Evolutionary conservation across 2,329 filamentous ascomycete genomes (phyloP), one percentile per base, ranked within the genome.

Genomic region (Cercospora beticola): DNA sequence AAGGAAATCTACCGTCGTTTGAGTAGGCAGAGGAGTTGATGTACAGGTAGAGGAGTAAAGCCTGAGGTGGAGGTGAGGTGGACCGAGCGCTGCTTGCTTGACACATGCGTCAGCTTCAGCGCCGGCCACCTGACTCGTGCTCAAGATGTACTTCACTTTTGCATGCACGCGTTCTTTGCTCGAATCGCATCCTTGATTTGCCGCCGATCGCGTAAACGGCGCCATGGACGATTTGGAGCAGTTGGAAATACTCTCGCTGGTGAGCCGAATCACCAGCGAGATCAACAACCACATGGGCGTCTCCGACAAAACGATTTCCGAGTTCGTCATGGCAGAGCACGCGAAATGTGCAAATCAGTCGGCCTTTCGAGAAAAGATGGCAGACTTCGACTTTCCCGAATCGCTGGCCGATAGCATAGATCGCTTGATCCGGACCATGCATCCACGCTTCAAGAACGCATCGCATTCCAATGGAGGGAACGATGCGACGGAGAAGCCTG

Each of bases 301-400:
- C 75, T 91, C 88, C 78, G 94, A 99, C 82, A 97, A 97, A 81
- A 97, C 93, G 5, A 88, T 99, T 28, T 94, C 95, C 74, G 95
- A 99, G 81, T 99, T 97, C 78, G 89, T 99, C 76, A 97, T 99
- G 77, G 92, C 92, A 70, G 91, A 97, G 78, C 92, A 97, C 75
- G 82, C 90, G 78, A 88, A 94, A 86, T 91, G 89, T 82, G 86
- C 84, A 62, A 86, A 86, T 30, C 84, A 92, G 66, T 81, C 86
- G 63, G 89, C 91, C 30, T 99, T 98, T 83, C 91, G 91, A 82
- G 83, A 84, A 73, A 88, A 88, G 77, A 85, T 98, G 73, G 87
- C 90, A 73, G 87, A 85, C 31, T 89, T 96, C 81, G 93, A 90
- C 54, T 96, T 97, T 72, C 93, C 94, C 0, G 86, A 88, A 65